phyloP scores from a whole-genome alignment of 2,329 filamentous ascomycete genomes.

The Boeremia lycopersici region DNA sequence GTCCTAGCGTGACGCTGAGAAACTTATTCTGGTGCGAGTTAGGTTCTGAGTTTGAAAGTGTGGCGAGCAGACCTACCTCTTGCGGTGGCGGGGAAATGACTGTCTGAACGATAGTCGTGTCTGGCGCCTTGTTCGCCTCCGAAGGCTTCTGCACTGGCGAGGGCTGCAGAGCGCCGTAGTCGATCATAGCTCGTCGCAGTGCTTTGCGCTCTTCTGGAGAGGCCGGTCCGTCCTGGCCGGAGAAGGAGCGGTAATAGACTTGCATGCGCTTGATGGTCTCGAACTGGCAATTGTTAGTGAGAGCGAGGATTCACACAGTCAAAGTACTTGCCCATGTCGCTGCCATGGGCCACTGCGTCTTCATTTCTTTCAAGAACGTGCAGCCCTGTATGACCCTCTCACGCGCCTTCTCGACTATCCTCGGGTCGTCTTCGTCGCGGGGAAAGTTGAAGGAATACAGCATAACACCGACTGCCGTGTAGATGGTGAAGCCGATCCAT shows the following conservation, averaged over 20 bases:
- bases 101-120: slow-evolving; percentile 20
- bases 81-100: slow-evolving; percentile 16
- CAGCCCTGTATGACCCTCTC: slow-evolving; percentile 46
- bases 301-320: no score
- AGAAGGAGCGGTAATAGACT: slow-evolving; percentile 46
- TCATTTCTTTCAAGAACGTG: slow-evolving; percentile 49
- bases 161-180: slow-evolving; percentile 49
- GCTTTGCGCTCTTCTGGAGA: slow-evolving; percentile 47
- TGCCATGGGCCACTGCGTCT: slow-evolving; percentile 50
- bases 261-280: slow-evolving; percentile 53
- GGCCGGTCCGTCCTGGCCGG: slow-evolving; percentile 42
- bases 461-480: slow-evolving; percentile 50
- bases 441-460: slow-evolving; percentile 49
- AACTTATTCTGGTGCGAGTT: slow-evolving; percentile 5
- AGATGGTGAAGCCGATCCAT: slow-evolving; percentile 52
- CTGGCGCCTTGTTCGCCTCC: slow-evolving; percentile 26
- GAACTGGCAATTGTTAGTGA: slow-evolving; percentile 32
- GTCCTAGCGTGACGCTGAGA: slow-evolving; percentile 6
- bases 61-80: neutral
- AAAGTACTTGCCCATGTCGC: slow-evolving; percentile 43
- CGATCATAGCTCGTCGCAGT: slow-evolving; percentile 47
- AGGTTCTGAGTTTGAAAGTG: neutral
- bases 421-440: slow-evolving; percentile 42
- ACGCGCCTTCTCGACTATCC: slow-evolving; percentile 39
- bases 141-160: slow-evolving; percentile 46